These are phyloP conservation scores for Pseudocercospora ulei DNA, from an alignment of 2,329 filamentous ascomycete genomes.

Conservation along the genomic window DNA sequence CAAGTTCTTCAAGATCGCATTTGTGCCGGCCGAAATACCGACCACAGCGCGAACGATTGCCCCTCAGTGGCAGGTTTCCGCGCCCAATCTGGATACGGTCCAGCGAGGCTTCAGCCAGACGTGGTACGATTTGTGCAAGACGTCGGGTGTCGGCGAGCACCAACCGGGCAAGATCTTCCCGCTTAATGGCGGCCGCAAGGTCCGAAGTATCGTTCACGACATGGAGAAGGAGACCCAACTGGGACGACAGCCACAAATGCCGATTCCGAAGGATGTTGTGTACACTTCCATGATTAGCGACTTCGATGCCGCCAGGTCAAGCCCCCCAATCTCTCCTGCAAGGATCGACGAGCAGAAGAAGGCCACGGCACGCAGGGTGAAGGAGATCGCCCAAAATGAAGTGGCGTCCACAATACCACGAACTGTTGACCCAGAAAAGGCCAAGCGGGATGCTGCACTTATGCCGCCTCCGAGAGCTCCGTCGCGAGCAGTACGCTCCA, in stretches of 20 bases:
- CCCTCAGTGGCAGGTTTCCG: conserved; percentile 42
- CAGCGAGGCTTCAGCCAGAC: conserved; percentile 44
- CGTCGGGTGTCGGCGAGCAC: conserved; percentile 44
- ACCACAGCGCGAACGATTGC: conserved; percentile 39
- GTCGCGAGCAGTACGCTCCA: conserved; percentile 25
- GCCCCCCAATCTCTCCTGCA: conserved; percentile 29
- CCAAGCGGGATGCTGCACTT: conserved; percentile 29
- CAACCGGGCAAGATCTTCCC: conserved; percentile 41
- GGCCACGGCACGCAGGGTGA: conserved; percentile 37
- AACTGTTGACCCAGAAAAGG: conserved; percentile 16
- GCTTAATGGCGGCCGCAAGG: conserved; percentile 40
- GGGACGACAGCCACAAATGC: conserved; percentile 43
- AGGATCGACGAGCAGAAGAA: conserved; percentile 29
- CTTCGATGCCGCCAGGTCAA: conserved; percentile 27
- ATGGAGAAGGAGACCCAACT: conserved; percentile 43
- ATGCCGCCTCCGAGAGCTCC: conserved; percentile 29
- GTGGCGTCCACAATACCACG: conserved; percentile 24
- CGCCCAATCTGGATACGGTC: conserved; percentile 39
- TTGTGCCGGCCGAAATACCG: conserved; percentile 52
- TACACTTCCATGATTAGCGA: conserved; percentile 37
- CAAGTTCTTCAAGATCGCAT: conserved; percentile 66
- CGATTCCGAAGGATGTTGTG: conserved; percentile 42
- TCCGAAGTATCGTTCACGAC: conserved; percentile 44
- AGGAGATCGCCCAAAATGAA: conserved; percentile 43
- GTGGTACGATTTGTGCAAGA: conserved; percentile 44